Conservation (phyloP, 163 green algal species). For the Scenedesmus sp. region DNA sequence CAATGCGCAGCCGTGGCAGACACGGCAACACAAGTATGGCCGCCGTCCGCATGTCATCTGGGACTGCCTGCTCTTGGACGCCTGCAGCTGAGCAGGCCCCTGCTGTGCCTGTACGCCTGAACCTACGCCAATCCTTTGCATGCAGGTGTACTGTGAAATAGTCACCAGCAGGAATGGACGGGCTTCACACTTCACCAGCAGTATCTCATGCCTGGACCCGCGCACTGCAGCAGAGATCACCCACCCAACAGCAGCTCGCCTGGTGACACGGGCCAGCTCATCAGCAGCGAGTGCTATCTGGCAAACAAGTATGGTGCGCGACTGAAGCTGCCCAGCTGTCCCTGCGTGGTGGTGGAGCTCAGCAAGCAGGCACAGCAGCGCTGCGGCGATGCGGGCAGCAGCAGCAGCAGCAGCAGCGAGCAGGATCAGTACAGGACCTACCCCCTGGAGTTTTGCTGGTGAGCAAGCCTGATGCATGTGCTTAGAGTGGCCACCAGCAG, state of each 20-base stretch:
- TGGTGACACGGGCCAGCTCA: not conserved
- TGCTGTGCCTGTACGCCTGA: not conserved
- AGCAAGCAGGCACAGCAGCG: not conserved
- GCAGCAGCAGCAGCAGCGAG: not conserved
- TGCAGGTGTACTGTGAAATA: not conserved
- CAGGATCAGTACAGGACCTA: not conserved
- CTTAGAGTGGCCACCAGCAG: too few relatives aligned
- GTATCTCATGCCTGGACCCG: conserved; percentile 1
- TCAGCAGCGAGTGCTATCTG: not conserved
- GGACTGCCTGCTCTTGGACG: not conserved
- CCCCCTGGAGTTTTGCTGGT: not conserved
- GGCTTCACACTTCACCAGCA: not conserved
- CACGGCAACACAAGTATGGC: not conserved
- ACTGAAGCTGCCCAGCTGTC: not conserved
- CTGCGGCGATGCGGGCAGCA: not conserved
- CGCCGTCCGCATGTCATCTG: not conserved
- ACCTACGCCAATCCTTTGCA: not conserved
- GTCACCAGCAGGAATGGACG: not conserved
- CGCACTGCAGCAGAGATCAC: not conserved
- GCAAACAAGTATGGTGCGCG: not conserved
- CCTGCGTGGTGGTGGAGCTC: not conserved
- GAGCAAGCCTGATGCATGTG: not conserved
- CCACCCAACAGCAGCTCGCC: not conserved
- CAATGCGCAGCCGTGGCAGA: not conserved
- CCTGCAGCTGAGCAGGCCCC: not conserved